Evolutionary conservation across 495 filamentous ascomycete species (phyloP), one percentile per base, ranked within the genome.

Genomic region (Penicillium cosmopolitanum): DNA sequence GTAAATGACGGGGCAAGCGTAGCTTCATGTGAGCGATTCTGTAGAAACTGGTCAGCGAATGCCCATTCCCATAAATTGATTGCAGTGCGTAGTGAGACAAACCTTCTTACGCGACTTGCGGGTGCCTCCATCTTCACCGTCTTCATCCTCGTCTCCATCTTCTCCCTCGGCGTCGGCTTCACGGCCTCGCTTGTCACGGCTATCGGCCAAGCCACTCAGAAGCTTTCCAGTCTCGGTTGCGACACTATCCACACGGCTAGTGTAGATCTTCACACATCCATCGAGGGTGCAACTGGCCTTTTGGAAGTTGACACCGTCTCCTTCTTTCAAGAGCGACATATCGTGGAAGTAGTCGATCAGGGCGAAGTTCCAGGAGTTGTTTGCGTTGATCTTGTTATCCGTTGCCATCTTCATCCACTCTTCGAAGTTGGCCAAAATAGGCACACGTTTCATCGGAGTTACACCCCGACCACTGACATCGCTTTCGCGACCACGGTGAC

Each of bases 351-450:
- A 99, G 72, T 99, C 95, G 69, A 99, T 99, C 7, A 99, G 84
- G 2, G 95, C 95, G 74, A 99, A 97, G 68, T 98, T 97, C 95
- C 95, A 99, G 16, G 95, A 97, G 73, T 99, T 99, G 23, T 90
- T 87, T 43, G 95, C 96, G 70, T 98, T 99, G 77, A 99, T 99
- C 82, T 99, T 99, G 80, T 99, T 99, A 79, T 99, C 95, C 21
- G 94, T 98, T 10, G 96, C 96, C 91, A 98, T 93, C 84, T 98
- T 99, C 96, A 99, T 98, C 95, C 95, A 98, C 69, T 99, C 96
- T 73, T 99, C 95, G 67, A 98, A 99, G 75, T 98, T 98, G 53
- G 96, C 96, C 53, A 98, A 72, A 56, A 99, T 89, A 0, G 95
- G 96, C 34, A 96, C 91, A 43, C 95, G 89, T 81, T 97, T 96